Percentiles rank a stretch among this genome's conserved stretches.
phyloP scores from a whole-genome alignment of 768 basidiomycete genomes.

The Suillus hirtellus region DNA sequence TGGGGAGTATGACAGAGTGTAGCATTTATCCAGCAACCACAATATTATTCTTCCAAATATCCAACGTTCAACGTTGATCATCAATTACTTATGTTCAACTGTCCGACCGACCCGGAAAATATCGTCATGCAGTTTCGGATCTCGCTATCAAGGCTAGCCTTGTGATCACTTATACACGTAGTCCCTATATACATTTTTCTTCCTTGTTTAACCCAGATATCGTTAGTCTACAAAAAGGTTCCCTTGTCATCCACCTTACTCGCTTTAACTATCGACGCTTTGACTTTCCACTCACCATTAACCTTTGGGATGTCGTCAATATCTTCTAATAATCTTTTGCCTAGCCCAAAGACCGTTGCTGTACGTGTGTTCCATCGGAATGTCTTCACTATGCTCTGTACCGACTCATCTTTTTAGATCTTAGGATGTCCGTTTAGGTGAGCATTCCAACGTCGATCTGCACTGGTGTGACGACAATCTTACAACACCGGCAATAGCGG shows the following conservation, averaged over 20 bases:
- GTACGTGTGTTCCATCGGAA: constrained; percentile 48
- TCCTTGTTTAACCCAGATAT: neutral
- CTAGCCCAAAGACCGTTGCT: constrained; percentile 73
- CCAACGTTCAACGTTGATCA: neutral
- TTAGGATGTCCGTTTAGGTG: constrained; percentile 96
- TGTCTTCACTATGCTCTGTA: too few species aligned
- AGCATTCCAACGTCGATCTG: constrained; percentile 24
- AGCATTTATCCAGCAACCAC: too few species aligned
- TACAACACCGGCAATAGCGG: constrained; percentile 24
- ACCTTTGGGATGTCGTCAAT: neutral
- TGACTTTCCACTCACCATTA: neutral
- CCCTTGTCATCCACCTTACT: neutral
- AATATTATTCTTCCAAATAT: too few species aligned
- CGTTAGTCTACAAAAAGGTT: neutral
- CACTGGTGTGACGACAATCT: neutral
- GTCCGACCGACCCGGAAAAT: neutral
- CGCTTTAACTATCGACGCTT: neutral
- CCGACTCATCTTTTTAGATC: constrained; percentile 51
- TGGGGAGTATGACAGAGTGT: too few species aligned
- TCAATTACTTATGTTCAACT: neutral
- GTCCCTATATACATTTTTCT: too few species aligned
- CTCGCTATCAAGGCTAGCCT: neutral
- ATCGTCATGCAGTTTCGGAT: constrained; percentile 1
- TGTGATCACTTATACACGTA: neutral
- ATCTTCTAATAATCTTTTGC: constrained; percentile 30